Evolutionary conservation across 495 filamentous ascomycete species (phyloP).

Genomic region (Oidiodendron maius): DNA sequence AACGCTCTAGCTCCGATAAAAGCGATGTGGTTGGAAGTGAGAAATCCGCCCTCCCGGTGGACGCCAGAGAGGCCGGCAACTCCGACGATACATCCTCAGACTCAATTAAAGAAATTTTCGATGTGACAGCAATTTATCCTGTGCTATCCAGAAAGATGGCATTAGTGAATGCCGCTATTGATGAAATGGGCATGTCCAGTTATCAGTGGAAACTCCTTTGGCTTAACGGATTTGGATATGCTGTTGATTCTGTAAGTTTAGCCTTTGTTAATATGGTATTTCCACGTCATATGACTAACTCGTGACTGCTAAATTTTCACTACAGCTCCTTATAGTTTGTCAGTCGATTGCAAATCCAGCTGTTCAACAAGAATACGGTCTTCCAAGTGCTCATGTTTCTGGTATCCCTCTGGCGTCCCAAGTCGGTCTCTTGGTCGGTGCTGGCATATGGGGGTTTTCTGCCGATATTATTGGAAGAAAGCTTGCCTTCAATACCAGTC

Average conservation of each 20-base stretch:
- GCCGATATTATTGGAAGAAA: conserved; percentile 38
- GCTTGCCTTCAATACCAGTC: conserved; percentile 34
- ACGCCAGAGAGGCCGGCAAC: too few relatives aligned
- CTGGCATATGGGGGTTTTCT: conserved; percentile 33
- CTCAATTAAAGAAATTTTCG: too few relatives aligned
- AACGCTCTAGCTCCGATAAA: too few relatives aligned
- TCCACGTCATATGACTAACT: background rate
- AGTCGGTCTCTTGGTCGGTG: conserved; percentile 28
- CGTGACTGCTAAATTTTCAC: background rate
- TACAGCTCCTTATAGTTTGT: background rate
- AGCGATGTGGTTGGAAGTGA: too few relatives aligned
- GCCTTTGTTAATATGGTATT: background rate
- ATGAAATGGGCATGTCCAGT: conserved; percentile 21
- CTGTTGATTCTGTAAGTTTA: background rate
- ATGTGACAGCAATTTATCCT: too few relatives aligned
- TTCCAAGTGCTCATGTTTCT: background rate
- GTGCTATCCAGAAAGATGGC: conserved; percentile 61
- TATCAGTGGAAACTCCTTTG: conserved; percentile 33
- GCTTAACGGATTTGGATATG: conserved; percentile 33
- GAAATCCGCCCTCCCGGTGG: too few relatives aligned
- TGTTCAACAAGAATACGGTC: background rate
- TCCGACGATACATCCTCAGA: too few relatives aligned
- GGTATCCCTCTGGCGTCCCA: conserved; percentile 29
- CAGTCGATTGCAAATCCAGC: background rate
- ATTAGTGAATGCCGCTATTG: conserved; percentile 48